phyloP scores from a whole-genome alignment of 2,329 filamentous ascomycete species.

The Bretziella fagacearum region DNA sequence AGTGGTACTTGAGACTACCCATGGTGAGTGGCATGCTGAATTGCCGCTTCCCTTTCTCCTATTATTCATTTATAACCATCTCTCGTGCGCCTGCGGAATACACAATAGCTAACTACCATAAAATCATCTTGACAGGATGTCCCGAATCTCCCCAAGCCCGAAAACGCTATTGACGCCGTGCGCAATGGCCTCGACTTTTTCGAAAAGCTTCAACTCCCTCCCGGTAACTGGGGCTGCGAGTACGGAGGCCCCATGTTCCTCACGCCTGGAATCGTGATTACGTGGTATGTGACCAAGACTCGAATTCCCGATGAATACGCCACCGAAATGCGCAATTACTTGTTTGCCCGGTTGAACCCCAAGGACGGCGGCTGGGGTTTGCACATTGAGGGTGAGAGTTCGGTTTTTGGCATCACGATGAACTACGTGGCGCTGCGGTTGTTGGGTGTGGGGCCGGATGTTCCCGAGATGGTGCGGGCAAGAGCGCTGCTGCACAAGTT shows the following conservation, averaged over 20 bases:
- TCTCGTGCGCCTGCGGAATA: too few species aligned
- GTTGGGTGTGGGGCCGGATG: conserved; percentile 66
- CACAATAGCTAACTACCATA: not conserved
- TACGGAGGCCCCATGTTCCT: conserved; percentile 97
- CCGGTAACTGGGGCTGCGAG: conserved; percentile 92
- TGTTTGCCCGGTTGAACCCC: conserved; percentile 68
- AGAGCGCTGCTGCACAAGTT: conserved; percentile 66
- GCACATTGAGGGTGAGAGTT: conserved; percentile 85
- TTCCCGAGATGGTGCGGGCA: conserved; percentile 72
- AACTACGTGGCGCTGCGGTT: conserved; percentile 74
- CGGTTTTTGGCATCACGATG: conserved; percentile 74
- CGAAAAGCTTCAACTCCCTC: conserved; percentile 69
- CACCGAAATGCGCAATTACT: conserved; percentile 81
- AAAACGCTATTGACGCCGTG: conserved; percentile 59
- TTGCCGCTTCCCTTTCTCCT: too few species aligned
- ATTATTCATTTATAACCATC: too few species aligned
- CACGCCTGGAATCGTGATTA: conserved; percentile 66
- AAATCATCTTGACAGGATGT: conserved; percentile 45
- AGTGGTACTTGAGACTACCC: conserved; percentile 66
- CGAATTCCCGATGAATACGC: conserved; percentile 64
- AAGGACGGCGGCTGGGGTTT: conserved; percentile 94
- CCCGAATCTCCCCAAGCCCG: conserved; percentile 52
- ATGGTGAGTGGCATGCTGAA: conserved; percentile 52
- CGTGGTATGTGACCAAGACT: conserved; percentile 80
- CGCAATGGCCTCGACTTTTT: conserved; percentile 78